A percentile compares a stretch with the other conserved stretches of the same genome.
These are phyloP conservation scores for Colletotrichum lini DNA, from an alignment of 2,329 filamentous ascomycete species.

Conservation along the genomic window DNA sequence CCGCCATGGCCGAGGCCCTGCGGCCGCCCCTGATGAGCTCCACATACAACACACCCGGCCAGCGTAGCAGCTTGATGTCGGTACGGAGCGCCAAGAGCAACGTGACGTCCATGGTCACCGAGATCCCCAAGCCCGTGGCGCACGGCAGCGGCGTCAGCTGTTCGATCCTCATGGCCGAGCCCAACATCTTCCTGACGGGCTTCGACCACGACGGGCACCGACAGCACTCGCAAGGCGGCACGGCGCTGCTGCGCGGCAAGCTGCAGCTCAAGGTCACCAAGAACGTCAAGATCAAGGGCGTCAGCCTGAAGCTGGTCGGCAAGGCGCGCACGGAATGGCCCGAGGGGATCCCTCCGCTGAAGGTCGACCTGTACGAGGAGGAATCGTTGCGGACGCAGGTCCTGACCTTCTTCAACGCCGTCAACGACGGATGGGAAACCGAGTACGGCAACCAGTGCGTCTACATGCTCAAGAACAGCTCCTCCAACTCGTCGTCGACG, in stretches of 20 bases:
- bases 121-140: constrained; percentile 80
- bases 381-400: constrained; percentile 90
- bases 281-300: constrained; percentile 91
- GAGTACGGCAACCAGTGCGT: constrained; percentile 76
- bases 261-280: constrained; percentile 88
- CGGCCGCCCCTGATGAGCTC: constrained; percentile 40
- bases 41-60: constrained; percentile 49
- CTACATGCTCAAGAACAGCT: constrained; percentile 61
- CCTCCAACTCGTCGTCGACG: constrained; percentile 54
- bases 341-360: constrained; percentile 91
- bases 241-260: constrained; percentile 88
- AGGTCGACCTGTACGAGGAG: constrained; percentile 86
- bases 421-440: constrained; percentile 72
- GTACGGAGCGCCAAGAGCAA: constrained; percentile 66
- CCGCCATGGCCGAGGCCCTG: constrained; percentile 38
- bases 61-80: constrained; percentile 66
- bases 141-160: constrained; percentile 82
- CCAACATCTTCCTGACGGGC: constrained; percentile 83
- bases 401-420: constrained; percentile 91
- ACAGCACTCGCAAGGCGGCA: constrained; percentile 70
- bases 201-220: constrained; percentile 79
- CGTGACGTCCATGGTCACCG: constrained; percentile 66
- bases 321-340: constrained; percentile 95
- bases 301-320: constrained; percentile 89
- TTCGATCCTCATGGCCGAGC: constrained; percentile 82